These are phyloP conservation scores for Ophiostoma angusticollis DNA, from an alignment of 2,329 filamentous ascomycete species.

Conservation along the genomic window DNA sequence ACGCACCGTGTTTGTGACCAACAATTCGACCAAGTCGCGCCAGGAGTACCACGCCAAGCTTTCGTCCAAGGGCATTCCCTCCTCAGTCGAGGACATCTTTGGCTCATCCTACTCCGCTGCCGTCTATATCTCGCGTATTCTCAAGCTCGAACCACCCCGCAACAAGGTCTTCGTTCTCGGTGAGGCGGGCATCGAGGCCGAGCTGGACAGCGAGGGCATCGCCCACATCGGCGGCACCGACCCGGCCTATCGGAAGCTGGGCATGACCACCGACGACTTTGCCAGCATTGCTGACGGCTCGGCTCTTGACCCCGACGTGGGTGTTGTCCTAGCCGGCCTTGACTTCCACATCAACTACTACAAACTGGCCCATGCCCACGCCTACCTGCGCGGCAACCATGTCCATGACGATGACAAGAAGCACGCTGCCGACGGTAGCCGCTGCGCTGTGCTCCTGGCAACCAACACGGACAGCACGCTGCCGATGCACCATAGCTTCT, in stretches of 20 bases:
- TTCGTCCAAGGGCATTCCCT: constrained; percentile 64
- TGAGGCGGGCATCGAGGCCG: constrained; percentile 80
- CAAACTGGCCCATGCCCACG: constrained; percentile 72
- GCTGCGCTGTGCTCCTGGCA: constrained; percentile 75
- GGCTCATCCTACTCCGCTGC: constrained; percentile 90
- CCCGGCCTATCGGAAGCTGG: constrained; percentile 52
- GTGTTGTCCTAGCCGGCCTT: constrained; percentile 75
- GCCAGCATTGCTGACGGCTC: constrained; percentile 61
- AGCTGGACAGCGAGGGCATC: constrained; percentile 68
- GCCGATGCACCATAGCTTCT: constrained; percentile 68
- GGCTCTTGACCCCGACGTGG: constrained; percentile 74
- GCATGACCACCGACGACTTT: constrained; percentile 73
- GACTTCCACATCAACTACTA: constrained; percentile 95
- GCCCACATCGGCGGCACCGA: constrained; percentile 81
- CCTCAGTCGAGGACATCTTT: constrained; percentile 80
- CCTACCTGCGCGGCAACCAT: constrained; percentile 64
- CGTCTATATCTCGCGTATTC: constrained; percentile 89
- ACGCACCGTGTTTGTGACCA: constrained; percentile 88
- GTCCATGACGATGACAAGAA: constrained; percentile 54
- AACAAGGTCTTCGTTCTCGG: constrained; percentile 93
- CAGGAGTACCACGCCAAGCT: constrained; percentile 90
- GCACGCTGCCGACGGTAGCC: constrained; percentile 62
- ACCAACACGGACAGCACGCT: constrained; percentile 90
- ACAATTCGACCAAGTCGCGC: constrained; percentile 96
- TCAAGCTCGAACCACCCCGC: constrained; percentile 63